Evolutionary conservation across 2,329 filamentous ascomycete genomes (phyloP).

Genomic region (Xylariaceae sp.): DNA sequence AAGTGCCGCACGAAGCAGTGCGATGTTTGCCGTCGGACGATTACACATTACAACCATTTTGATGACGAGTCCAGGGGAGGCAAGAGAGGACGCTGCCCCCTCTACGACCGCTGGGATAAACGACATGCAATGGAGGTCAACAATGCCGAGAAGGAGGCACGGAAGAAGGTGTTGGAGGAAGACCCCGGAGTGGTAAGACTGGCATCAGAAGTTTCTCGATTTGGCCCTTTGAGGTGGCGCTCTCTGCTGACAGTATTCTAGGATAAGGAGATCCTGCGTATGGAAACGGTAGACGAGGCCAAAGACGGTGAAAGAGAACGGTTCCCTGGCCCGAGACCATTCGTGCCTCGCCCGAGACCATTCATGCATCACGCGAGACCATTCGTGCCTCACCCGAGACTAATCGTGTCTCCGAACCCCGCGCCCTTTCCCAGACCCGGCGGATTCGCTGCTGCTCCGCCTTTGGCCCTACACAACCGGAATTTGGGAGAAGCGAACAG

Average conservation of each 20-base stretch:
- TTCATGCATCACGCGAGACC: too few relatives aligned
- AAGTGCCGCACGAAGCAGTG: slow-evolving; percentile 54
- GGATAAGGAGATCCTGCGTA: slow-evolving; percentile 48
- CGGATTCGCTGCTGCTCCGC: too few relatives aligned
- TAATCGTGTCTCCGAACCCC: too few relatives aligned
- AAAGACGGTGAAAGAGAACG: too few relatives aligned
- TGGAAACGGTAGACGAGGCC: slow-evolving; percentile 47
- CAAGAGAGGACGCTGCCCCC: slow-evolving; percentile 53
- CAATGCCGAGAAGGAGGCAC: slow-evolving; percentile 53
- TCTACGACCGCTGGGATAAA: slow-evolving; percentile 58
- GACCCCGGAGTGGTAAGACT: slow-evolving; percentile 52
- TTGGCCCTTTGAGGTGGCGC: too few relatives aligned
- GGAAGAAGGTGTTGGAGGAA: slow-evolving; percentile 48
- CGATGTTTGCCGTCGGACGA: slow-evolving; percentile 66
- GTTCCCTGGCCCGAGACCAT: too few relatives aligned
- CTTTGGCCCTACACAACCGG: too few relatives aligned
- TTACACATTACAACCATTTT: slow-evolving; percentile 63
- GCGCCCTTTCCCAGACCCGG: too few relatives aligned
- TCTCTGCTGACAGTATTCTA: slow-evolving; percentile 15
- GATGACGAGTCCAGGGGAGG: slow-evolving; percentile 45
- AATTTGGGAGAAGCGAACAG: too few relatives aligned
- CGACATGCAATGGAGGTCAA: slow-evolving; percentile 60
- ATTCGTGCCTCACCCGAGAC: too few relatives aligned
- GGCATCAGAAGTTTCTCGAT: too few relatives aligned
- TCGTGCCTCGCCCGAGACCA: too few relatives aligned